Base-by-base conservation (phyloP, 352 stramenopile genomes). In the Phytophthora lateralis region DNA sequence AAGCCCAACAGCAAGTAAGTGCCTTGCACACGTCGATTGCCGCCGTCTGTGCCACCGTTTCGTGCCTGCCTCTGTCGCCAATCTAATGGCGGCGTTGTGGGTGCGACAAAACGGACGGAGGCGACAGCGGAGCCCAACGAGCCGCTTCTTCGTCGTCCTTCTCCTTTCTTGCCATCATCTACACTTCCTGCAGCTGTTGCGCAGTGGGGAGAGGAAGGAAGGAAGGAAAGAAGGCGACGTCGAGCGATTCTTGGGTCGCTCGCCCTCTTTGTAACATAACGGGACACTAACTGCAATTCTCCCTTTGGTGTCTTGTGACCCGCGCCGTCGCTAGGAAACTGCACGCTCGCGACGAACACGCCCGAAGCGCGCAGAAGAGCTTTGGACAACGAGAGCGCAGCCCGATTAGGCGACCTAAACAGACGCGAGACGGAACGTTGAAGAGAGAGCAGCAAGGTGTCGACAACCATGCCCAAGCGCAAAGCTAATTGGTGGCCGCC, bases 401-500 rank as follows among this genome's bases (percentile, higher is more conserved):
- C 41, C 24, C 27, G 41, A 42, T 24, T 14, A 37, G 20, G 21
- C 34, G n/a, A 42, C 20, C 15, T 24, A 37, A 62, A n/a, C 11
- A 41, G 35, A 42, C 46, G 34, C 26, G 32, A 27, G 27, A 38
- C 38, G 15, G 24, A 54, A 41, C 17, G 35, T 57, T 62, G 26
- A 55, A 55, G 41, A 7, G 58, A 54, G 10, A 29, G 34, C 34
- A 14, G 34, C 4, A 4, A n/a, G 15, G 11, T 15, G 38, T 32
- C 30, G 11, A 34, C 27, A 35, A 32, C 41, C 35, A 88, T 89
- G 83, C 83, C 83, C 42, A 90, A 92, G 64, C 80, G 81, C 46
- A 92, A 89, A 57, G 80, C 83, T n/a, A 85, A 89, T 24, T 75
- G 77, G 72, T 92, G 83, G 83, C 83, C 83, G 10, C 47, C 75